These are phyloP conservation scores for Pyrenula aspistea DNA, from an alignment of 495 filamentous ascomycete species.

Conservation along the genomic window DNA sequence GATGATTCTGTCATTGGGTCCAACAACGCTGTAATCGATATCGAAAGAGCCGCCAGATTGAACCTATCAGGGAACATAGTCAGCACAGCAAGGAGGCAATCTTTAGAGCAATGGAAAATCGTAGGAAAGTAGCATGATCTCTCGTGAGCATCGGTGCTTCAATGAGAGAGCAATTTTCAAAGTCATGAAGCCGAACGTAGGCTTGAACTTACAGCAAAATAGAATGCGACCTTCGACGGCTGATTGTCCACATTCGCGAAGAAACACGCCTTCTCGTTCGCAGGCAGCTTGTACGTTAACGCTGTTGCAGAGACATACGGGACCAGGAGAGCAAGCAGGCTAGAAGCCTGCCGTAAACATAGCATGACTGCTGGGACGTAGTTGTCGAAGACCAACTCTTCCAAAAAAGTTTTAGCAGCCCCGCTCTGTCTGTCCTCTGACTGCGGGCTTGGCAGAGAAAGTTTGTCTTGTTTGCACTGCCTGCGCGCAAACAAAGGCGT, in stretches of 20 bases:
- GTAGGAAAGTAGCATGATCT: no score
- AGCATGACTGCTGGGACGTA: neutral
- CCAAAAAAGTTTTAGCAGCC: no score
- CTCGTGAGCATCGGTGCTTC: no score
- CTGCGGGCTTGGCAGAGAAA: neutral
- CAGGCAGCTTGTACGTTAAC: conserved; percentile 80
- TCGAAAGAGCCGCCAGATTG: conserved; percentile 96
- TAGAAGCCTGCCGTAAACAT: conserved; percentile 9
- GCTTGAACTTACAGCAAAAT: conserved; percentile 78
- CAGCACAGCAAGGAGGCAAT: neutral
- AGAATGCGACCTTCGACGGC: conserved; percentile 78
- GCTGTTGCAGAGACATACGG: conserved; percentile 63
- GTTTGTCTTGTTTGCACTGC: no score
- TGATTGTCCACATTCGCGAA: conserved; percentile 58
- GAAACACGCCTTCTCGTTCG: conserved; percentile 95
- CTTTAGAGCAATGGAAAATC: neutral
- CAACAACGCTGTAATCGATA: conserved; percentile 81
- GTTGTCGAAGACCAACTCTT: no score
- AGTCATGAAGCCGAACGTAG: no score
- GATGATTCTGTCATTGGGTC: conserved; percentile 71
- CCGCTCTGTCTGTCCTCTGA: neutral
- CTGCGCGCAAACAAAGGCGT: no score
- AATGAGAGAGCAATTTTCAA: no score
- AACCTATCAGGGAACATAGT: conserved; percentile 42
- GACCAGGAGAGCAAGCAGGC: conserved; percentile 55